Base-by-base conservation (phyloP, 2,329 filamentous ascomycete species). In the Zopfia rhizophila region DNA sequence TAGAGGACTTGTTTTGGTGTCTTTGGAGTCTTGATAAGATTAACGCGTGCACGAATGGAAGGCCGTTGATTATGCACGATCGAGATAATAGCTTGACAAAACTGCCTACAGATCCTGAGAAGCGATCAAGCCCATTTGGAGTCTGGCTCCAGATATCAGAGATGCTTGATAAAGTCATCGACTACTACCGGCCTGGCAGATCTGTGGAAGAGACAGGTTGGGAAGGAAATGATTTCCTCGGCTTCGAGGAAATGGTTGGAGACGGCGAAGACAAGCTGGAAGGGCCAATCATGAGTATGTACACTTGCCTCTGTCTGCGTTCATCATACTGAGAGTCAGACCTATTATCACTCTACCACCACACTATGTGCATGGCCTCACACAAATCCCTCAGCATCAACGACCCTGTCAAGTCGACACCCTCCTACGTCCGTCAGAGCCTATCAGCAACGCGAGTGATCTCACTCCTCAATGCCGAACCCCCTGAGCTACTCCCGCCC, bases 361-460 rank as follows among this genome's bases (percentile, higher is more conserved):
- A 83, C 55, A 75, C 78, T 16, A 78, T 82, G 38, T 79, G 78
- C 24, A 82, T 84, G 56, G 70, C 82, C 2, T 82, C 81, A 3
- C 80, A 82, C 61, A 79, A 81, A 29, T 78, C 78, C 2, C 64
- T 73, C 18, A 70, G 69, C 5, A 71, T 73, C 48, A 63, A 73
- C 43, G 73, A 68, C 22, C 74, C 71, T 11, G 75, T 79, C 30
- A 73, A 75, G 23, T 76, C 75, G 3, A 78, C 75, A 4, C 67
- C 77, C 4, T 82, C 80, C 1, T 78, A 79, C 35, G 73, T 80
- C 12, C 78, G 82, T 11, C 81, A 82, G 57, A 78, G 76, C 22
- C 73, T 82, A 4, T 80, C 80, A 13, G 79, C 81, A n/a, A 75
- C 80, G 17, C 77, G 82, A 40, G 78, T 84, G 31, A 76, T 81